Conservation (phyloP, 78 protist genomes). For the Chrysochromulina tobinii region DNA sequence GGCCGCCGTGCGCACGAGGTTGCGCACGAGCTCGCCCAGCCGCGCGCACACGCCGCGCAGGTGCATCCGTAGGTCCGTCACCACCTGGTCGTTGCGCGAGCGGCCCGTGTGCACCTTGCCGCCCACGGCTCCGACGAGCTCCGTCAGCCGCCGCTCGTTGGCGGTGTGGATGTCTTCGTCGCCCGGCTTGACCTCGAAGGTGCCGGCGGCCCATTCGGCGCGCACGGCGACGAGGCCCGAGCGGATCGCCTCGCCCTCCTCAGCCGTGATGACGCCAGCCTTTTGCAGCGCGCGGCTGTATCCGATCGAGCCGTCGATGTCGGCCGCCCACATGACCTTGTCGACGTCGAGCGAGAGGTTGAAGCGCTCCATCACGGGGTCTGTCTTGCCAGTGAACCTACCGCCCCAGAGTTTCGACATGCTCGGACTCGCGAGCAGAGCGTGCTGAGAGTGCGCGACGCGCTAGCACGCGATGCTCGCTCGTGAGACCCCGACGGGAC, state of each 20-base stretch:
- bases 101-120: conserved; percentile 83
- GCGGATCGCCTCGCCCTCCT: conserved; percentile 36
- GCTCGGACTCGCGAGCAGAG: too few relatives aligned
- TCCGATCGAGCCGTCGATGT: conserved; percentile 20
- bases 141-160: conserved; percentile 74
- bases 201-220: conserved; percentile 44
- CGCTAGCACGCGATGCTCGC: too few relatives aligned
- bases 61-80: conserved; percentile 76
- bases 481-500: too few relatives aligned
- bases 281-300: background rate
- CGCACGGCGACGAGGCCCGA: conserved; percentile 54
- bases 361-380: conserved; percentile 71
- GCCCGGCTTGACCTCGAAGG: conserved; percentile 30
- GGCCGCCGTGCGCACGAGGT: conserved; percentile 1
- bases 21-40: background rate
- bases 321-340: conserved; percentile 49
- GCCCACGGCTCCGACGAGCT: conserved; percentile 61
- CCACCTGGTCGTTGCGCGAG: conserved; percentile 67
- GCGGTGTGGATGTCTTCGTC: conserved; percentile 87
- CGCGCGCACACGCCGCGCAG: conserved; percentile 36
- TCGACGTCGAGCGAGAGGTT: conserved; percentile 64
- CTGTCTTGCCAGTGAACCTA: conserved; percentile 64
- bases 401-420: conserved; percentile 70
- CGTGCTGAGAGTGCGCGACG: too few relatives aligned
- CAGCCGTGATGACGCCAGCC: conserved; percentile 53